Conservation (phyloP, 192 early-diverging fungal genomes). For the Funneliformis mosseae region DNA sequence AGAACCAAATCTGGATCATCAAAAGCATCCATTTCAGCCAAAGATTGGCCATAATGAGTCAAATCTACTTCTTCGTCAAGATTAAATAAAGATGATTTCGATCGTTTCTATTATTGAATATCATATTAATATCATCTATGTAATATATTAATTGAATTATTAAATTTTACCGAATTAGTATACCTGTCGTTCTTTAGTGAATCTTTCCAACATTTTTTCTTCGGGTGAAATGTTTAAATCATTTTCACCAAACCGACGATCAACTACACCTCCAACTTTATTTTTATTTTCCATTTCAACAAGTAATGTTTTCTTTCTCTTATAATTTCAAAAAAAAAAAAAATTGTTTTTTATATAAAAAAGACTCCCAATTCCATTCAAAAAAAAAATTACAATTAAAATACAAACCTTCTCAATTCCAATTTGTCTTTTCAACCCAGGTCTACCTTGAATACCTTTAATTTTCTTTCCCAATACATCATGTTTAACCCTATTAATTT, state of each 20-base stretch:
- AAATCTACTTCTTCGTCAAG: slow-evolving; percentile 82
- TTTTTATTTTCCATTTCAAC: slow-evolving; percentile 72
- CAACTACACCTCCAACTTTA: slow-evolving; percentile 77
- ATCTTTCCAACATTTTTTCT: slow-evolving; percentile 95
- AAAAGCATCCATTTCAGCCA: slow-evolving; percentile 82
- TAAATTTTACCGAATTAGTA: not conserved
- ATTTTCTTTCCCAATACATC: slow-evolving; percentile 82
- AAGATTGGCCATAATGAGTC: slow-evolving; percentile 94
- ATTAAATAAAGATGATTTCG: slow-evolving; percentile 67
- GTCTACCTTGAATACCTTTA: slow-evolving; percentile 82
- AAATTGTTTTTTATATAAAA: not conserved
- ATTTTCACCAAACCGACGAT: slow-evolving; percentile 94
- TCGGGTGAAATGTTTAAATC: slow-evolving; percentile 85
- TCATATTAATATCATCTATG: not conserved
- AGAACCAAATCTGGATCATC: slow-evolving; percentile 65
- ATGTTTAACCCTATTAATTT: slow-evolving; percentile 79
- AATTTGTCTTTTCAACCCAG: slow-evolving; percentile 75
- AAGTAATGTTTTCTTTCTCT: slow-evolving; percentile 84
- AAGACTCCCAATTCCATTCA: not conserved
- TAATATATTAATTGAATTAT: not conserved
- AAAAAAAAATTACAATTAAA: slow-evolving; percentile 17
- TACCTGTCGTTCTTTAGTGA: slow-evolving; percentile 82
- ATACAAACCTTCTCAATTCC: slow-evolving; percentile 75
- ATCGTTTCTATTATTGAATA: slow-evolving; percentile 38
- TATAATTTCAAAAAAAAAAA: slow-evolving; percentile 3